phyloP scores from a whole-genome alignment of 1,284 basidiomycete genomes.

The Cutaneotrichosporon curvatum region DNA sequence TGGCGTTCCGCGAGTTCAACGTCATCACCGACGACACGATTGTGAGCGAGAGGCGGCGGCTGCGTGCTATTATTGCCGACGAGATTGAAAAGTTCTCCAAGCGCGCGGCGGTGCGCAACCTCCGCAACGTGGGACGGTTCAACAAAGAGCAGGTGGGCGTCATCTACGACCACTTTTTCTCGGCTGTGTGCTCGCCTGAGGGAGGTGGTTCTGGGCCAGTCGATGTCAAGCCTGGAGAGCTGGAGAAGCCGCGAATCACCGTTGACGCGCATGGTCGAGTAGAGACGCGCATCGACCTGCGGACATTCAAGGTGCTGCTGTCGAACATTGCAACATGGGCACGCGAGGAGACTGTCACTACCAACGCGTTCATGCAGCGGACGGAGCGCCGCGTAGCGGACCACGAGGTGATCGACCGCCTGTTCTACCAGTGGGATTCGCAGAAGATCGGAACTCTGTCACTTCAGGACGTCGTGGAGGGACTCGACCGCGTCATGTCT shows the following conservation, averaged over 20 bases:
- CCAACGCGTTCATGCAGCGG: slow-evolving; percentile 78
- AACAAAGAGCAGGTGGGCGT: slow-evolving; percentile 81
- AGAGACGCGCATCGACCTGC: slow-evolving; percentile 79
- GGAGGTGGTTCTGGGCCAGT: slow-evolving; percentile 10
- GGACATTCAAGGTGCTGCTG: slow-evolving; percentile 81
- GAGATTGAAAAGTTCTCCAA: slow-evolving; percentile 95
- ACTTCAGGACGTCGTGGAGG: slow-evolving; percentile 82
- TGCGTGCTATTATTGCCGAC: slow-evolving; percentile 83
- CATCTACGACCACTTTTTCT: slow-evolving; percentile 84
- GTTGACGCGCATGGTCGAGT: slow-evolving; percentile 58
- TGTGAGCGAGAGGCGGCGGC: slow-evolving; percentile 72
- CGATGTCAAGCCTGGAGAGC: slow-evolving; percentile 22
- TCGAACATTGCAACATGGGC: slow-evolving; percentile 96
- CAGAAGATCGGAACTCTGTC: slow-evolving; percentile 72
- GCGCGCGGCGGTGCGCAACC: slow-evolving; percentile 84
- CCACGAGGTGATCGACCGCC: slow-evolving; percentile 51
- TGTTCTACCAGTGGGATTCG: slow-evolving; percentile 88
- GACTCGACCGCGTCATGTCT: slow-evolving; percentile 86
- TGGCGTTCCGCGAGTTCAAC: slow-evolving; percentile 96
- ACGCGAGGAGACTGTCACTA: slow-evolving; percentile 84
- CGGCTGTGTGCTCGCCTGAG: slow-evolving; percentile 62
- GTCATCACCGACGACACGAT: slow-evolving; percentile 96
- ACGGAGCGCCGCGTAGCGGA: slow-evolving; percentile 48
- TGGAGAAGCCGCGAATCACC: slow-evolving; percentile 39
- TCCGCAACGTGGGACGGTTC: slow-evolving; percentile 74